Base-by-base conservation (phyloP, 805 yeast species). In the Zygoascus ofunaensis region DNA sequence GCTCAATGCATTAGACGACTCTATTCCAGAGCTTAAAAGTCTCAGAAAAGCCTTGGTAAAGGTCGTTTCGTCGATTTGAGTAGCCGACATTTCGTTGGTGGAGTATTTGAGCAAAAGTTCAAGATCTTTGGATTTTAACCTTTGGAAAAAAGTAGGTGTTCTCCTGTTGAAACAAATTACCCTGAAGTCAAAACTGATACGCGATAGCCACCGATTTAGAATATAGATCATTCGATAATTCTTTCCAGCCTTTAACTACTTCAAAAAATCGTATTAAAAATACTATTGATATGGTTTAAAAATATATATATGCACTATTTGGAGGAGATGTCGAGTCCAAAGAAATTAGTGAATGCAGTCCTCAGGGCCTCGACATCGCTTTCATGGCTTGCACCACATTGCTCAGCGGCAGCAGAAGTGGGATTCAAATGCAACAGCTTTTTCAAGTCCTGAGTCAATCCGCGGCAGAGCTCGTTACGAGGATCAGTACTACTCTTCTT, bases 11-110 rank as follows among this genome's bases (percentile, higher is more conserved):
- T 33, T 37, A 1, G 49, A 38, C 10, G 34, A 42, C 30, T 7
- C 7, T 8, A 8, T 12, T 32, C 30, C 37, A 10, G 46, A 39
- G 19, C 42, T 34, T 14, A 50, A 40, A 10, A 52, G 48, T 14
- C 43, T 42, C 5, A 50, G 28, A 30, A 39, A 50, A 21, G 54
- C 47, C 32, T 42, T 43, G 15, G 43, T 48, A 39, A 50, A 51
- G 30, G 49, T 38, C 18, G 36, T 26, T 32, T 51, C 55, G 4
- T 32, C 36, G 12, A 37, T 38, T n/a, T 34, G 38, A 32, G 47
- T 30, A 41, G 34, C 37, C 18, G 37, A 30, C 36, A 34, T 34
- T 34, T 14, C 12, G 30, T 26, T 26, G 30, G 26, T 30, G n/a
- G n/a, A n/a, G n/a, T n/a, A n/a, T n/a, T n/a, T n/a, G n/a, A n/a